Base-by-base conservation (phyloP, 345 rosid genomes). In the Murraya paniculata region DNA sequence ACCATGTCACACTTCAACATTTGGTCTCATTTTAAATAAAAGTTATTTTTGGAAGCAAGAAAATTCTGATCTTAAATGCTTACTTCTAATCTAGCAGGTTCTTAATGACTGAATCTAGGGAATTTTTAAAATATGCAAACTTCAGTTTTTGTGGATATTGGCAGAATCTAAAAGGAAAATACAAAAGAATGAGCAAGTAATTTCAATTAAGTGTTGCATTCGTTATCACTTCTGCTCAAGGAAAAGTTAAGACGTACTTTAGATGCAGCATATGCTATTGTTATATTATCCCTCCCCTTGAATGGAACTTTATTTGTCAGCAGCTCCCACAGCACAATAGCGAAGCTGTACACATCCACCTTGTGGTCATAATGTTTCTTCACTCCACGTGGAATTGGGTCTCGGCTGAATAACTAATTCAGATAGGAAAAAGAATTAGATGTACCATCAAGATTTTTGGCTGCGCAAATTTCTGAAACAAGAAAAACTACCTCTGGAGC, bases 291-390 rank as follows among this genome's bases (percentile, higher is more conserved):
- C 27, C 74, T 64, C 71, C 87, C 91, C 31, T 79, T 50, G 70
- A 87, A 92, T 36, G 94, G 94, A 62, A 67, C 56, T 79, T 80
- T 71, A 70, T 89, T 92, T 16, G 91, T 86, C 58, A 90, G 83
- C 87, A 92, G 27, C 75, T 89, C 85, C 97, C 97, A 92, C 9
- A 90, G 79, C 68, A 92, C 86, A 22, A 92, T 75, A 45, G 92
- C 72, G 53, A 87, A 92, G 81, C 94, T 92, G 78, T 88, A 92
- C 31, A 91, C 94, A 76, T 92, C 97, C 31, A 82, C 92, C 82
- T 90, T 92, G 84, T 87, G 94, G 79, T 92, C 91, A 58, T 92
- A 92, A 30, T 83, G 90, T 74, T 80, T 83, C 80, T 77, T 87
- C 55, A 75, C 88, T 55, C 88, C 90, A 16, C 36, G 11, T 28